phyloP scores from a whole-genome alignment of 2,329 filamentous ascomycete genomes.

The Sporothrix dimorphospora region DNA sequence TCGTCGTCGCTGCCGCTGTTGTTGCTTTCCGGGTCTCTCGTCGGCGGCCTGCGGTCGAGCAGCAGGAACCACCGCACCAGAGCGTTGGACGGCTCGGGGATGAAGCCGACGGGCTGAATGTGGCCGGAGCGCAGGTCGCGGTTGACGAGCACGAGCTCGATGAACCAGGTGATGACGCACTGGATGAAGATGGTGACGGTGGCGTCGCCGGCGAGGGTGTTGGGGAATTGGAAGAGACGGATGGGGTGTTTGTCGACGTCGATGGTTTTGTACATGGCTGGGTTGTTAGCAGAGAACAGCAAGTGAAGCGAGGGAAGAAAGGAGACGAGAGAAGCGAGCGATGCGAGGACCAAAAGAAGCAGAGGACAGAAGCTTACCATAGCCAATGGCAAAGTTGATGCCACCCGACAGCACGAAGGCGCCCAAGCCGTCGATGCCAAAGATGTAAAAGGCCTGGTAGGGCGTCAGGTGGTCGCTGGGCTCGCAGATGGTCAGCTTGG shows the following conservation, averaged over 20 bases:
- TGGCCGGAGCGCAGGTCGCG: constrained; percentile 49
- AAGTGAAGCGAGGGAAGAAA: neutral
- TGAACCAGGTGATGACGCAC: constrained; percentile 55
- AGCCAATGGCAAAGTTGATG: constrained; percentile 58
- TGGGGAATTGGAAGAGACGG: constrained; percentile 54
- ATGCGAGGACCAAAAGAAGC: neutral
- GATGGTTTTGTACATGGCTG: constrained; percentile 53
- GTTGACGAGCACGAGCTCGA: constrained; percentile 53
- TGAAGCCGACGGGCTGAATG: constrained; percentile 54
- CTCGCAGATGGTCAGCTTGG: constrained; percentile 34
- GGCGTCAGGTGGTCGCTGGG: constrained; percentile 47
- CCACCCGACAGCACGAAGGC: constrained; percentile 52
- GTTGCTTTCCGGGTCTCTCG: neutral
- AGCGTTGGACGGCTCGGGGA: constrained; percentile 40
- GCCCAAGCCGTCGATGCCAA: constrained; percentile 52
- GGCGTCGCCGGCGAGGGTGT: constrained; percentile 55
- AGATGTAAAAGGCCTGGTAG: constrained; percentile 54
- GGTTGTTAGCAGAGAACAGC: constrained; percentile 32
- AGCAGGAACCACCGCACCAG: constrained; percentile 51
- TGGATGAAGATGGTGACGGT: constrained; percentile 57
- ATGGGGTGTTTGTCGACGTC: constrained; percentile 45
- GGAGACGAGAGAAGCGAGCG: neutral
- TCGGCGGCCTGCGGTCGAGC: constrained; percentile 39
- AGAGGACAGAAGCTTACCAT: constrained; percentile 45
- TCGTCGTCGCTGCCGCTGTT: neutral